A percentile compares a stretch with the other conserved stretches of the same genome.
These are phyloP conservation scores for Cordyceps javanica DNA, from an alignment of 2,329 filamentous ascomycete species.

Conservation along the genomic window DNA sequence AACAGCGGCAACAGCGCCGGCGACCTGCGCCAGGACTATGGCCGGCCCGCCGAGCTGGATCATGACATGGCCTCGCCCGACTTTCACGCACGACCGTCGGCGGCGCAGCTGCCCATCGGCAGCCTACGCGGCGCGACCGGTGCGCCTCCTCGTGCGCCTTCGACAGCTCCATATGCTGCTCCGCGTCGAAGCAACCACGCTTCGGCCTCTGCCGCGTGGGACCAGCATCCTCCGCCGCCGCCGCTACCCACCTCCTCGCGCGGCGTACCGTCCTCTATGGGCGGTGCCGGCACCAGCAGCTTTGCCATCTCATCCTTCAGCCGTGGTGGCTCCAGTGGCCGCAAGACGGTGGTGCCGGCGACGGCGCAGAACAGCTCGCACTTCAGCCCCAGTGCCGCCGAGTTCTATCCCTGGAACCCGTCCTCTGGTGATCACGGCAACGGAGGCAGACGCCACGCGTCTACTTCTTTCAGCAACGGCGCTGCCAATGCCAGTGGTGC, in stretches of 20 bases:
- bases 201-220: neutral
- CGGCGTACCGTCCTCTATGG: neutral
- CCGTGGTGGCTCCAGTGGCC: neutral
- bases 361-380: constrained; percentile 7
- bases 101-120: neutral
- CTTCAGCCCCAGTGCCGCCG: constrained; percentile 28
- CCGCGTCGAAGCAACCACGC: neutral
- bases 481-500: constrained; percentile 16
- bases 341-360: neutral
- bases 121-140: neutral
- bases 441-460: constrained; percentile 1
- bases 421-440: constrained; percentile 19
- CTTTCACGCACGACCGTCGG: neutral
- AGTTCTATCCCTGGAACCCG: constrained; percentile 26
- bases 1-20: neutral
- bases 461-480: neutral
- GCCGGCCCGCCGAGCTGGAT: neutral
- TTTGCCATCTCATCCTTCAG: constrained; percentile 16
- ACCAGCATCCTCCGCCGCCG: neutral
- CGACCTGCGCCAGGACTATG: neutral
- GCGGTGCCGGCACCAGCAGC: neutral
- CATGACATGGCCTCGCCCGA: neutral
- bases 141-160: neutral
- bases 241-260: neutral
- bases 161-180: neutral